Conservation (phyloP, 139 green algal genomes). For the Asterochloris sp. region DNA sequence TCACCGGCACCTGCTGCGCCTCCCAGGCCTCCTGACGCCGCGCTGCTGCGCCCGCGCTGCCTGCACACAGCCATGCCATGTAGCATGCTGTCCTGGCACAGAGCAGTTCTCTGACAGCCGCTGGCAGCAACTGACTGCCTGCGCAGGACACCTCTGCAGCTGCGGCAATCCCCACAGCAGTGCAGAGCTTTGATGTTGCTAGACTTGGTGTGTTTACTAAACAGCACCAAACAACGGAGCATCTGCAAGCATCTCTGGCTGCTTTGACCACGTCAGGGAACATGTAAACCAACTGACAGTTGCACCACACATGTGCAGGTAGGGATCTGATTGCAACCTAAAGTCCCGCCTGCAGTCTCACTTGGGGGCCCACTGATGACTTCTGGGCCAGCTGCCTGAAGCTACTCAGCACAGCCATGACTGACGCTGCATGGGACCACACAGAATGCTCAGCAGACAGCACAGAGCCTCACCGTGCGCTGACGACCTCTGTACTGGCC, state of each 20-base stretch:
- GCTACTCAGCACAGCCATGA: too few species aligned
- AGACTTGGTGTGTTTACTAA: not conserved
- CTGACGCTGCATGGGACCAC: too few species aligned
- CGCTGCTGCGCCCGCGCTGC: not conserved
- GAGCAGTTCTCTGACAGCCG: not conserved
- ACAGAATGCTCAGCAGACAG: too few species aligned
- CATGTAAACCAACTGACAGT: too few species aligned
- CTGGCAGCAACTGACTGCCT: not conserved
- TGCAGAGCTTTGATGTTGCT: not conserved
- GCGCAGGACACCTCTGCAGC: not conserved
- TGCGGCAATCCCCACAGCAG: not conserved
- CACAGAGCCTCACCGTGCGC: slow-evolving; percentile 26
- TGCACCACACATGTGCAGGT: too few species aligned
- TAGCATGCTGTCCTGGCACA: not conserved
- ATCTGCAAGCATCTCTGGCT: not conserved
- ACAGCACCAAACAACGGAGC: not conserved
- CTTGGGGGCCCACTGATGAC: too few species aligned
- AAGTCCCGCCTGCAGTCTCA: too few species aligned
- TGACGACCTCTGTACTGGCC: slow-evolving; percentile 51
- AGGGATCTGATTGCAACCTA: too few species aligned
- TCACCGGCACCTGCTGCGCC: slow-evolving; percentile 49
- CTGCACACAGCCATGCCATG: not conserved
- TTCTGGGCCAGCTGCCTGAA: too few species aligned
- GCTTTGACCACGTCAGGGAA: too few species aligned
- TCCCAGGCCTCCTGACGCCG: slow-evolving; percentile 40